Evolutionary conservation across 139 green algal genomes (phyloP), one percentile per base, ranked within the genome.

Genomic region (Dunaliella primolecta): DNA sequence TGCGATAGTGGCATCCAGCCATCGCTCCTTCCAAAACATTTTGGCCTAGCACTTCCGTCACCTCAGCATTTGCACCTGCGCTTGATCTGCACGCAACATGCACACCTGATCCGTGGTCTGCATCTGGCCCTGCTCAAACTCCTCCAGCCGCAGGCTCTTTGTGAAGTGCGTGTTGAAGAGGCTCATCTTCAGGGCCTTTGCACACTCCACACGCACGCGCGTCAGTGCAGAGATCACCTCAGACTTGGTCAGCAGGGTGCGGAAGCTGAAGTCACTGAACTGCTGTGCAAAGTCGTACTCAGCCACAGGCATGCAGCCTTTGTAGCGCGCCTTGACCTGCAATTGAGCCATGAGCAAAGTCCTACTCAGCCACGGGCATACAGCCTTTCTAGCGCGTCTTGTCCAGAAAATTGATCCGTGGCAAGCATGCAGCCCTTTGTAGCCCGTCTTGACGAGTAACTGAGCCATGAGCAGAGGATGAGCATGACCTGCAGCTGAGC

Each of bases 111-210:
- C 80, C 2, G 80, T 84, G 23, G 29, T 81, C 81, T 87, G 89
- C 91, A 87, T 84, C 90, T 97, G 94, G 25, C 84, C 76, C 89
- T 95, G 89, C 85, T 97, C 93, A 83, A 96, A 94, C 87, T 97
- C 94, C n/a, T 97, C 93, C 83, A 96, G 84, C 1, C 92, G 87
- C 3, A 76, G 37, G 37, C 86, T 92, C 91, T 97, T 97, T 87
- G 91, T 92, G 85, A 89, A 90, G 79, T 91, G 82, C 7, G 85
- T 92, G 80, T 86, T 90, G 85, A 95, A 95, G 32, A 96, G 79
- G 84, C 80, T 89, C 93, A 95, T 95, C 89, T 93, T 94, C n/a
- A 84, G 36, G 24, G 94, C 90, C 91, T 93, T 94, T 84, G 86
- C 81, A 80, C 86, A 91, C 86, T 93, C 91, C 64, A 86, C 84